Evolutionary conservation across 2,329 filamentous ascomycete species (phyloP), one percentile per base, ranked within the genome.

Genomic region (Allantophomopsis lycopodina): DNA sequence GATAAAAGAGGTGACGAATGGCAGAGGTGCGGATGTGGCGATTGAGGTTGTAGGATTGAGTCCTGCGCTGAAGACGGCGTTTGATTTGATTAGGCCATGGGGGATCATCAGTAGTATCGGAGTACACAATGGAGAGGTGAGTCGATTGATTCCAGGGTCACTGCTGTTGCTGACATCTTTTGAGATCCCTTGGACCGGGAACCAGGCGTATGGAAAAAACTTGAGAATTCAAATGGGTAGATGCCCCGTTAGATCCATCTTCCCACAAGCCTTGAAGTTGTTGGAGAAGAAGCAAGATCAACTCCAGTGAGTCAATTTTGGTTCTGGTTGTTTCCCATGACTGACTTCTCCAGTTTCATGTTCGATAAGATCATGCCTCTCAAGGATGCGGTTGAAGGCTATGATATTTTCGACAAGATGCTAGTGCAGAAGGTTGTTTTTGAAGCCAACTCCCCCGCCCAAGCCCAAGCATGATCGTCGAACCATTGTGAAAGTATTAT

Each of bases 1-100:
- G 39, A 77, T 94, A 39, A 76, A 76, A 53, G 80, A 83, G 48
- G 71, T 79, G 36, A 91, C 85, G 0, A 69, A 81, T 13, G 86
- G 86, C 7, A 69, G 88, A 32, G 88, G 88, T 6, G 87, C 87
- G 12, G 88, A 95, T 60, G 76, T 84, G 14, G 77, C 91, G 2
- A 77, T 94, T 48, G 83, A 88, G 57, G 79, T 84, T 6, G 83
- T 87, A 18, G 82, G 82, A 0, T 60, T 79, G 44, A 77, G 74
- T 40, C 71, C 76, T 31, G 83, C 82, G 2, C 58, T 87, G 53
- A 72, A 68, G 51, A 83, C 77, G 30, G 81, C 73, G 0, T 86
- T 78, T 56, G 79, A 86, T 23, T 57, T 86, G 14, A 56, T 87
- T 41, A 68, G 83, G 39, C 79, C 81, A 1, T 87, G 77, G 63